Evolutionary conservation across 495 filamentous ascomycete genomes (phyloP).

Genomic region (Penicillium fimorum): DNA sequence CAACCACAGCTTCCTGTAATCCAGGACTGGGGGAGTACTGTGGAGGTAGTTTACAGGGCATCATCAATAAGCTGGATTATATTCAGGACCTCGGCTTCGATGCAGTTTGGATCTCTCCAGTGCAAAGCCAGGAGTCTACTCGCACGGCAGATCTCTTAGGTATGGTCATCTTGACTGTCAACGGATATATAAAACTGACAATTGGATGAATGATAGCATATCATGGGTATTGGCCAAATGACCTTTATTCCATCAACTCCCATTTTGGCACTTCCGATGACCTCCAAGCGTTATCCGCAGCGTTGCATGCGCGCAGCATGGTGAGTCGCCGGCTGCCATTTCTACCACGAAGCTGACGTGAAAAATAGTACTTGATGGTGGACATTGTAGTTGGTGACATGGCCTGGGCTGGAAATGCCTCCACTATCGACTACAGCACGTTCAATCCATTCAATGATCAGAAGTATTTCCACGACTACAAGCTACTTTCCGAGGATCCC

Average conservation of each 20-base stretch:
- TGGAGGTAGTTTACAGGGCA: slow-evolving; percentile 65
- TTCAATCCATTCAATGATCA: slow-evolving; percentile 58
- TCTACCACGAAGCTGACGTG: neutral
- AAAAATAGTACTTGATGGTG: slow-evolving; percentile 60
- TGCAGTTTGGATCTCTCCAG: slow-evolving; percentile 62
- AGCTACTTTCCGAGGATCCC: slow-evolving; percentile 58
- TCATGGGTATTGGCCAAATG: slow-evolving; percentile 67
- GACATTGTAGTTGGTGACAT: slow-evolving; percentile 71
- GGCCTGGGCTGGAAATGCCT: slow-evolving; percentile 50
- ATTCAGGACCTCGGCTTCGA: slow-evolving; percentile 69
- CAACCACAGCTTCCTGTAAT: slow-evolving; percentile 27
- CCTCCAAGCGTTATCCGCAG: slow-evolving; percentile 51
- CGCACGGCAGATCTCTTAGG: slow-evolving; percentile 45
- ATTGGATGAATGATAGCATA: slow-evolving; percentile 51
- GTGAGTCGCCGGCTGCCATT: slow-evolving; percentile 2
- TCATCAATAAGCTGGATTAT: slow-evolving; percentile 51
- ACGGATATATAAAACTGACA: slow-evolving; percentile 51
- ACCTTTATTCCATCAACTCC: slow-evolving; percentile 59
- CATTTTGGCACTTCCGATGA: slow-evolving; percentile 62
- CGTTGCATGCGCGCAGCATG: slow-evolving; percentile 55
- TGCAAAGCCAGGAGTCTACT: slow-evolving; percentile 15
- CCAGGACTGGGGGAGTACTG: slow-evolving; percentile 50
- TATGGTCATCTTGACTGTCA: slow-evolving; percentile 37
- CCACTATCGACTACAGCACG: slow-evolving; percentile 51
- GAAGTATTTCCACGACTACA: slow-evolving; percentile 57